These are phyloP conservation scores for Pseudodiploospora longispora DNA, from an alignment of 2,329 filamentous ascomycete genomes.

Conservation along the genomic window DNA sequence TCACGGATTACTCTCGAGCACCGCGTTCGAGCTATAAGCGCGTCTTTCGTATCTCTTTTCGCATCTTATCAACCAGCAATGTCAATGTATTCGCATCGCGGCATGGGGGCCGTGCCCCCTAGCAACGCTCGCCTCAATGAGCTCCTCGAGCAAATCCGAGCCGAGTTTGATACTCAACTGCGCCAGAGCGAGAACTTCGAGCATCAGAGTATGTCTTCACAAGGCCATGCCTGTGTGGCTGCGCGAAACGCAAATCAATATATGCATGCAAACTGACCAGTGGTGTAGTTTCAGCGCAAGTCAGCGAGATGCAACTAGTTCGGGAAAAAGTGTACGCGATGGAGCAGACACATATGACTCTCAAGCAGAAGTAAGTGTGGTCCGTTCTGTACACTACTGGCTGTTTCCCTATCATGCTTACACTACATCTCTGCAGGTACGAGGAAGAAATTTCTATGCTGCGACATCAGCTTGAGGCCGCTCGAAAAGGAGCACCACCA, in stretches of 20 bases:
- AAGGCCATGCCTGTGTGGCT: neutral
- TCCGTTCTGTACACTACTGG: constrained; percentile 1
- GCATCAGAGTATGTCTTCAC: constrained; percentile 70
- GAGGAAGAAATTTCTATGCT: constrained; percentile 84
- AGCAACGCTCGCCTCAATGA: constrained; percentile 68
- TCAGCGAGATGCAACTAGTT: constrained; percentile 92
- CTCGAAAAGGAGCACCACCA: constrained; percentile 54
- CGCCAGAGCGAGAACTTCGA: constrained; percentile 81
- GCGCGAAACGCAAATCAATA: neutral
- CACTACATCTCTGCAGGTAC: constrained; percentile 51
- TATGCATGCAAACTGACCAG: constrained; percentile 13
- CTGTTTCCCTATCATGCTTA: neutral
- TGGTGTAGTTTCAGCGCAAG: constrained; percentile 70
- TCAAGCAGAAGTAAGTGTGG: constrained; percentile 77
- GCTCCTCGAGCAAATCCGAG: constrained; percentile 81
- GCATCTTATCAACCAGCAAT: constrained; percentile 25
- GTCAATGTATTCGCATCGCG: constrained; percentile 88
- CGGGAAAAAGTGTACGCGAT: constrained; percentile 88
- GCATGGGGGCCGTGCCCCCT: constrained; percentile 63
- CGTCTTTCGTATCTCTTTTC: constrained; percentile 8
- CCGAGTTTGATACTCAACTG: constrained; percentile 82
- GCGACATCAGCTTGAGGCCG: constrained; percentile 76
- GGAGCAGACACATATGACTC: constrained; percentile 78
- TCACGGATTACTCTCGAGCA: neutral
- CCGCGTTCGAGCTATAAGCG: neutral